phyloP scores from a whole-genome alignment of 441 rosid species.

The Adansonia rubrostipa region DNA sequence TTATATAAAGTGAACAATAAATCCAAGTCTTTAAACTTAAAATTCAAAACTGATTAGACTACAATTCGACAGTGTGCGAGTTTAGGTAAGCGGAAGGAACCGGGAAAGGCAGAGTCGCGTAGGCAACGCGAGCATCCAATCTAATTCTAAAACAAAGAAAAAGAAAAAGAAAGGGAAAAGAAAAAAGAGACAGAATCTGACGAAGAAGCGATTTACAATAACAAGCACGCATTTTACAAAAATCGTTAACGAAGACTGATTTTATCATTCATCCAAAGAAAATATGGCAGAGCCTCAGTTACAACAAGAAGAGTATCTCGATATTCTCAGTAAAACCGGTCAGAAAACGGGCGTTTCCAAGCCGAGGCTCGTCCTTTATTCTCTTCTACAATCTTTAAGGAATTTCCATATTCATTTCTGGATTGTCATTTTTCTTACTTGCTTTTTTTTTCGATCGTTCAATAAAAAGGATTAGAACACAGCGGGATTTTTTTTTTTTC shows the following conservation, averaged over 20 bases:
- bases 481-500: neutral
- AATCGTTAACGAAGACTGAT: neutral
- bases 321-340: slow-evolving; percentile 71
- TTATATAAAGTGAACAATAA: too few species aligned
- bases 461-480: neutral
- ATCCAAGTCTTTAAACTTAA: too few species aligned
- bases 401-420: neutral
- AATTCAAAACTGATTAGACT: too few species aligned
- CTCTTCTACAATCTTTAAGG: neutral
- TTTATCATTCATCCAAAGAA: neutral
- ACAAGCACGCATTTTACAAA: neutral
- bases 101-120: too few species aligned
- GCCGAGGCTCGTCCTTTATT: slow-evolving; percentile 58
- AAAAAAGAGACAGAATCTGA: neutral
- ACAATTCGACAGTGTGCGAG: too few species aligned
- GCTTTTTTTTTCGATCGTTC: neutral
- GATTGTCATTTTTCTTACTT: slow-evolving; percentile 7
- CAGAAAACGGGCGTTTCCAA: slow-evolving; percentile 68
- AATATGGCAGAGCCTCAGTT: slow-evolving; percentile 44
- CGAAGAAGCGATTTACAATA: neutral
- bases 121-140: neutral
- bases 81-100: too few species aligned
- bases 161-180: neutral
- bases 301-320: slow-evolving; percentile 60
- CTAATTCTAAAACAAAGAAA: neutral